Base-by-base conservation (phyloP, 2,329 filamentous ascomycete genomes). In the Fusarium sp. region DNA sequence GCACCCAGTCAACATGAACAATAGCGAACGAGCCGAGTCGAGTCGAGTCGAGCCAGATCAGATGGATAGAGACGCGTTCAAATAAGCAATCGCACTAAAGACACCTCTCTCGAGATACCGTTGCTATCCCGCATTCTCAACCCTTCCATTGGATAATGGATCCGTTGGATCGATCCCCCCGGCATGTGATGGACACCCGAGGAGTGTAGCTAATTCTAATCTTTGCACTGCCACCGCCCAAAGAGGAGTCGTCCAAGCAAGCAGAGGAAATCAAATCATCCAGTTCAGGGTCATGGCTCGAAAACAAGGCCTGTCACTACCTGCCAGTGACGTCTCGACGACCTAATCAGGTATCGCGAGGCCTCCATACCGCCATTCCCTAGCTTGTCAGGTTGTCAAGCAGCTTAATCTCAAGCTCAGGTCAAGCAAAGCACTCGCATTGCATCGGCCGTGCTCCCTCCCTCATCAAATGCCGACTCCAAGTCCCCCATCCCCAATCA, bases 361-460 rank as follows among this genome's bases (percentile, higher is more conserved):
- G 43, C 45, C 50, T 57, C 48, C 33, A 19, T 19, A 19, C 19
- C 66, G 66, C 61, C 45, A 49, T 58, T 63, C 59, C 55, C 47
- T n/a, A n/a, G n/a, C n/a, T n/a, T n/a, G n/a, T n/a, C n/a, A n/a
- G n/a, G n/a, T 49, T 49, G 21, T 37, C 36, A 25, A 42, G 32
- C 35, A 36, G 38, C n/a, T 52, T 43, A 56, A 53, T 41, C 53
- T 49, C 31, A 42, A 54, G 39, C 11, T 25, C 23, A 6, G 8
- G 23, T 25, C 23, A 25, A 25, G 21, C 7, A 7, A 23, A 10
- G 13, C 38, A 35, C 33, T 48, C 53, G 53, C 53, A 48, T 64
- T 47, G 42, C 51, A 46, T 62, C 59, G 59, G 62, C 64, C 51
- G 38, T 62, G 57, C 55, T 25, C 61, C n/a, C n/a, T n/a, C n/a